Percentiles rank a stretch among this genome's conserved stretches.
Evolutionary conservation across 345 rosid species (phyloP).

Genomic region (Garcia nutans): DNA sequence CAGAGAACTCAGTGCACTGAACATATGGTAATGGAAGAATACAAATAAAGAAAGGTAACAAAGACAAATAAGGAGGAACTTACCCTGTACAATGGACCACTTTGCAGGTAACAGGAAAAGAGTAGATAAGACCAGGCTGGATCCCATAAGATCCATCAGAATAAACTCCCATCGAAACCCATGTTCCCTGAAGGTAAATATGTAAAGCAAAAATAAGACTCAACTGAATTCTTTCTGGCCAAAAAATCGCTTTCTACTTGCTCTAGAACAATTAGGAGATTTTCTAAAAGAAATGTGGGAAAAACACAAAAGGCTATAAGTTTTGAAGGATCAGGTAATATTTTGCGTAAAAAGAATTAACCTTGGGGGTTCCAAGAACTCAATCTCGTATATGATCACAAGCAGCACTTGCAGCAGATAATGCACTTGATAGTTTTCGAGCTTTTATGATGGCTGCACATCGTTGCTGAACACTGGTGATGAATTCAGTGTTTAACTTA

Average conservation of each 20-base stretch:
- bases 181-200: slow-evolving; percentile 48
- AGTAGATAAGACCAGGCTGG: slow-evolving; percentile 67
- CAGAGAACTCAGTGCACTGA: slow-evolving; percentile 3
- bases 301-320: not conserved
- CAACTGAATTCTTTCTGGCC: no score
- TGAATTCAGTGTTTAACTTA: slow-evolving; percentile 62
- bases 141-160: slow-evolving; percentile 90
- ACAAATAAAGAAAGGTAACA: not conserved
- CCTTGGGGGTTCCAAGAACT: slow-evolving; percentile 82
- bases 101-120: slow-evolving; percentile 72
- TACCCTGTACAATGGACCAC: slow-evolving; percentile 75
- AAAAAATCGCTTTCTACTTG: no score
- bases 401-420: slow-evolving; percentile 81
- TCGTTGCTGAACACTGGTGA: slow-evolving; percentile 59
- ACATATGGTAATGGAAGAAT: not conserved
- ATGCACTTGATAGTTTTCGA: slow-evolving; percentile 65
- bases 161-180: slow-evolving; percentile 90
- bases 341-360: slow-evolving; percentile 4
- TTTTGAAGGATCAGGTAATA: not conserved
- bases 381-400: slow-evolving; percentile 88
- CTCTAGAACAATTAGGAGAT: no score
- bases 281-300: no score
- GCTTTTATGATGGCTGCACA: slow-evolving; percentile 70
- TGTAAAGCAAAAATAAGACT: not conserved
- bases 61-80: not conserved